These are phyloP conservation scores for Lyophyllum semitale DNA, from an alignment of 768 basidiomycete species.

Conservation along the genomic window DNA sequence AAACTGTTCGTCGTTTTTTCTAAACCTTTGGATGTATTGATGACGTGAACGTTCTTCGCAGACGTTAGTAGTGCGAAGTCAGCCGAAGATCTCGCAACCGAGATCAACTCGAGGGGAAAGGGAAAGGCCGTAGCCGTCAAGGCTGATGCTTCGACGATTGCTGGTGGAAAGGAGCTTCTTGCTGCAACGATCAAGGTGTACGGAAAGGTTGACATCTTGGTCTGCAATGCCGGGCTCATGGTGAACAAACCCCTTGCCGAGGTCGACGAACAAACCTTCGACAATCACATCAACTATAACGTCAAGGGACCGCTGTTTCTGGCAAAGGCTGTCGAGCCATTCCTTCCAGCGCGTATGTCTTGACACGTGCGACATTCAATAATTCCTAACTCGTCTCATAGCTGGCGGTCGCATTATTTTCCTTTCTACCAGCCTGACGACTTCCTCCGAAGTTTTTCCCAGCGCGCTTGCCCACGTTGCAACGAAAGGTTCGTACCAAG, in stretches of 20 bases:
- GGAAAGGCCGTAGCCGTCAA: constrained; percentile 51
- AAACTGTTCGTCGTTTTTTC: constrained; percentile 37
- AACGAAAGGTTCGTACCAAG: constrained; percentile 43
- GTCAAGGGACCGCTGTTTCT: constrained; percentile 63
- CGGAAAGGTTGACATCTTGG: constrained; percentile 58
- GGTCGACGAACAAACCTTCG: constrained; percentile 53
- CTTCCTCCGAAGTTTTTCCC: constrained; percentile 42
- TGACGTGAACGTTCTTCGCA: neutral
- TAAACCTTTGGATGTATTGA: neutral
- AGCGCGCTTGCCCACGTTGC: constrained; percentile 53
- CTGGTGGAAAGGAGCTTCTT: constrained; percentile 48
- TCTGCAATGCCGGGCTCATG: constrained; percentile 63
- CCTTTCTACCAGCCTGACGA: constrained; percentile 53
- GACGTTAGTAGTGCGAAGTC: constrained; percentile 39
- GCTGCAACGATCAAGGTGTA: constrained; percentile 49
- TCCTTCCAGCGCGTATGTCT: constrained; percentile 44
- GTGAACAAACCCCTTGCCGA: constrained; percentile 48
- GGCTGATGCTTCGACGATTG: constrained; percentile 51
- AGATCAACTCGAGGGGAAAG: constrained; percentile 44
- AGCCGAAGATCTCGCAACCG: constrained; percentile 48
- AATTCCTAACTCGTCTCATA: constrained; percentile 16
- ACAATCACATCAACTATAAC: constrained; percentile 53
- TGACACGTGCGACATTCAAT: neutral
- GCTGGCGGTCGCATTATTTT: constrained; percentile 60
- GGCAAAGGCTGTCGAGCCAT: constrained; percentile 44